Evolutionary conservation across 345 rosid genomes (phyloP), one percentile per base, ranked within the genome.

Genomic region (Streptanthus diversifolius): DNA sequence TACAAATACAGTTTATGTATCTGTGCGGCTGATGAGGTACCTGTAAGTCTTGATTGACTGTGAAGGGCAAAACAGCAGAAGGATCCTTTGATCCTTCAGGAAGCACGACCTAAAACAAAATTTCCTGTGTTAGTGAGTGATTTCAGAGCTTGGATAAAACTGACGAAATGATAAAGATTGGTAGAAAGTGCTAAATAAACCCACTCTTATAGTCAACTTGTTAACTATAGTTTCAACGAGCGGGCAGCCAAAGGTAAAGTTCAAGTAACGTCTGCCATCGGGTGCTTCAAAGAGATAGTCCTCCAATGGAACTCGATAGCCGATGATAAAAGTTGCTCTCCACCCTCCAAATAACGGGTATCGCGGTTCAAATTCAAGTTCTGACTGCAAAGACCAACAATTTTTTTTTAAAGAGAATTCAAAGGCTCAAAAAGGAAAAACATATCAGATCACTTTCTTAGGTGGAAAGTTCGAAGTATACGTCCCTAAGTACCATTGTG

Each of bases 291-390:
- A 95, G 66, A 92, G 92, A 79, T 90, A 88, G 77, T 90, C 97
- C 76, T 92, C 83, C 84, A 90, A 80, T 10, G 96, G 99, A 68
- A 95, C 80, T 71, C 89, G 87, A 77, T 95, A 95, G 27, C 97
- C 99, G 64, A 92, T 86, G 56, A 92, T 72, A 81, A 95, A 95
- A 75, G 96, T 90, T 54, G 98, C 85, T 77, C 87, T 90, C 99
- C 99, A 95, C 56, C 98, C 98, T 79, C 99, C 99, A 83, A 95
- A 88, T 78, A 95, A 79, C 52, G 99, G 99, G 83, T 92, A 92
- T 3, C 97, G 87, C 2, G 98, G 98, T 75, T 92, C 97, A 48
- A 92, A 81, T 84, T 95, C 97, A 68, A 95, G 98, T 77, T 95
- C 97, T 32, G 98, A 90, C 98, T 92, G 97, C 82, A 81, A 63